Conservation (phyloP, 495 filamentous ascomycete genomes). For the Baudoinia panamericana region DNA sequence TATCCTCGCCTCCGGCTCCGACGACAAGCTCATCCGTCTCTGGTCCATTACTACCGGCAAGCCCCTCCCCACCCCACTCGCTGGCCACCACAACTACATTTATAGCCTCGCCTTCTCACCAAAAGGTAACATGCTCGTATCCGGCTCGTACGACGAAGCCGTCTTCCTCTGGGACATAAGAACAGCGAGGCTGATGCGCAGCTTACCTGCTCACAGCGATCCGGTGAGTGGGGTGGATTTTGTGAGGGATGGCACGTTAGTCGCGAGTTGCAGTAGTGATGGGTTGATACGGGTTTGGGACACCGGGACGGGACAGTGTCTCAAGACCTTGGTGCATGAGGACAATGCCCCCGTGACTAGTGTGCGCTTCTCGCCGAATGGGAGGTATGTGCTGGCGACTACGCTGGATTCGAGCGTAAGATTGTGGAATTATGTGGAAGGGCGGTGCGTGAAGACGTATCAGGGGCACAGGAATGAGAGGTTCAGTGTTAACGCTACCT, state of each 20-base stretch:
- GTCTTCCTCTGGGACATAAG: constrained; percentile 94
- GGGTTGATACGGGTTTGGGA: constrained; percentile 93
- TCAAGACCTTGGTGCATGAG: constrained; percentile 87
- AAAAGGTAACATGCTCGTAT: constrained; percentile 90
- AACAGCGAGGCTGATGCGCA: constrained; percentile 69
- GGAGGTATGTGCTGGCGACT: constrained; percentile 80
- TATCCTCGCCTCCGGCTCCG: constrained; percentile 77
- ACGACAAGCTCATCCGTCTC: constrained; percentile 89
- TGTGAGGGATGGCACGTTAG: constrained; percentile 78
- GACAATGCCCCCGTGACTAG: constrained; percentile 86
- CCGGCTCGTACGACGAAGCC: constrained; percentile 92
- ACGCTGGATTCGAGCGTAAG: constrained; percentile 81
- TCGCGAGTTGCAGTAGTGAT: constrained; percentile 78
- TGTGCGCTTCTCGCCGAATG: constrained; percentile 87
- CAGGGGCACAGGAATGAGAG: constrained; percentile 80
- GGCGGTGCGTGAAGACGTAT: constrained; percentile 87
- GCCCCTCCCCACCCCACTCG: constrained; percentile 49
- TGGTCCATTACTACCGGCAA: constrained; percentile 73
- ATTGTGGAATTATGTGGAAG: constrained; percentile 87
- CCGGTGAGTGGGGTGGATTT: constrained; percentile 90
- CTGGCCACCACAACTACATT: constrained; percentile 91
- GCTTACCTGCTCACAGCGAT: constrained; percentile 85
- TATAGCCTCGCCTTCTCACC: constrained; percentile 87
- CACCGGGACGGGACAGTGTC: constrained; percentile 85
- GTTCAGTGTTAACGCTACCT: constrained; percentile 69